Evolutionary conservation across 176 grass and related monocot species (phyloP).

Genomic region (Cymbopogon citratus): DNA sequence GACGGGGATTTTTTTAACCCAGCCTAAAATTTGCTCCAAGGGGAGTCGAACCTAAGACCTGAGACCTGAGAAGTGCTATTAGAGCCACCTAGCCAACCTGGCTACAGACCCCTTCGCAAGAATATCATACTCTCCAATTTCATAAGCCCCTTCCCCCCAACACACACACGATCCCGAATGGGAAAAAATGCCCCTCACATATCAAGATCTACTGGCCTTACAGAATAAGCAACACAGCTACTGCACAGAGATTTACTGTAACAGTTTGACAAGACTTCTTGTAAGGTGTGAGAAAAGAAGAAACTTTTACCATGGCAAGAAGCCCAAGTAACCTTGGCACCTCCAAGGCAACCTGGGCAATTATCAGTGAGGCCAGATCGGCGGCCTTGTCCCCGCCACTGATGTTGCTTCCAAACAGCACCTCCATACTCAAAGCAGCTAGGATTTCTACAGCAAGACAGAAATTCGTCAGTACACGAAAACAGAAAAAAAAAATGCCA

Average conservation of each 20-base stretch:
- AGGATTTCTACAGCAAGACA: background rate
- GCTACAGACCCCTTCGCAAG: too few relatives aligned
- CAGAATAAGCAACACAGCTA: background rate
- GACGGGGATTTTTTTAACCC: too few relatives aligned
- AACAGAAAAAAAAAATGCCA: background rate
- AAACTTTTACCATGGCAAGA: background rate
- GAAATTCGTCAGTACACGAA: background rate
- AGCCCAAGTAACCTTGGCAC: slow-evolving; percentile 7
- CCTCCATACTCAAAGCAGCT: slow-evolving; percentile 7
- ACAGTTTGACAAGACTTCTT: background rate
- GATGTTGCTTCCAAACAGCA: background rate
- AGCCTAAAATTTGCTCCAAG: too few relatives aligned
- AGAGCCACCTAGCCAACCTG: too few relatives aligned
- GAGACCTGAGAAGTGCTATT: too few relatives aligned
- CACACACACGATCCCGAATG: too few relatives aligned
- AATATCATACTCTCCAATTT: too few relatives aligned
- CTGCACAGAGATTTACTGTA: background rate
- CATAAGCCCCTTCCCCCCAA: too few relatives aligned
- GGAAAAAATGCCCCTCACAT: background rate
- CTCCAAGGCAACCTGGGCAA: background rate
- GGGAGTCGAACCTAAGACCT: too few relatives aligned
- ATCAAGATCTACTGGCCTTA: background rate
- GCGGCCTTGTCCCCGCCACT: background rate
- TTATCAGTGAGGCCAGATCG: background rate
- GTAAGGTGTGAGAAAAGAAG: background rate